Base-by-base conservation (phyloP, 2,329 filamentous ascomycete genomes). In the Elsinoe arachidis region DNA sequence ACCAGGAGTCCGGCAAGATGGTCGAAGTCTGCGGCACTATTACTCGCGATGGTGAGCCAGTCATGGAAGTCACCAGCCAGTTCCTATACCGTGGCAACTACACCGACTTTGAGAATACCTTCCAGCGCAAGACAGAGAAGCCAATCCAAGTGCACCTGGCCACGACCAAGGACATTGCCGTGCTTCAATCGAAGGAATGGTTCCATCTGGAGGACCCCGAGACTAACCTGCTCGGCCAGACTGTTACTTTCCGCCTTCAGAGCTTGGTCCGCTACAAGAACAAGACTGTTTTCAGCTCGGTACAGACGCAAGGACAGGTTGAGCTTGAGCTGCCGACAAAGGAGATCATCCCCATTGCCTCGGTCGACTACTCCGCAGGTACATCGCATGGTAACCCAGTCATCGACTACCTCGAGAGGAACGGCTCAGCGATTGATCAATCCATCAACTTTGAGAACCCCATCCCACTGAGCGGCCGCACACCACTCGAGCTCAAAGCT, bases 21-120 rank as follows among this genome's bases (percentile, higher is more conserved):
- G 95, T 99, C 15, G 95, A 99, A 74, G 92, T 99, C n/a, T 96
- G 91, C 67, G 93, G 93, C 61, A 99, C 93, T 5, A 96, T 99
- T 67, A 86, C 82, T 56, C 87, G 93, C 43, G 84, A 91, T 56
- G 87, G 87, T 23, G 74, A 88, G 71, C 80, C 90, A 5, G 90
- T 99, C 61, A 99, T 99, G 93, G 90, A 99, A 70, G 93, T 99
- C 26, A 97, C 91, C 11, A 96, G 90, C 61, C 93, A 99, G 73
- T 99, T 99, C 81, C 74, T 99, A 67, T 99, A 99, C 79, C 87
- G 95, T 52, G 93, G 93, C 58, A 80, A 80, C 30, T 99, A 99
- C 76, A 87, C 82, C 57, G 95, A 99, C 72, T 99, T 84, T 66
- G 88, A 96, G 76, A 99, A 96, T 76, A 99, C 95, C 5, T 99